Base-by-base conservation (phyloP, 495 filamentous ascomycete species). In the Massariosphaeria phaeospora region DNA sequence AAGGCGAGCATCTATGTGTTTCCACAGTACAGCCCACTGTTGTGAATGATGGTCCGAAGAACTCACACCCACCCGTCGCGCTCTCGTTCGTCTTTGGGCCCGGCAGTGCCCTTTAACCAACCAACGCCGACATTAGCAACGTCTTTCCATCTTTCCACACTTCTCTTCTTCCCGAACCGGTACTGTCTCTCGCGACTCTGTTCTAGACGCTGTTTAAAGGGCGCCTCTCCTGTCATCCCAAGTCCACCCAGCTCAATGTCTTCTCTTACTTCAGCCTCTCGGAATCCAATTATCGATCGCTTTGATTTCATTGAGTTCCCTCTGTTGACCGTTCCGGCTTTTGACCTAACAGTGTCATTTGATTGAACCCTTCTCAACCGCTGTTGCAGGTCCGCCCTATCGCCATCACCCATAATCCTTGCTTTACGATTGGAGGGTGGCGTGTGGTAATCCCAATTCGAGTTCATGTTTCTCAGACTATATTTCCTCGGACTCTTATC, bases 401-500 rank as follows among this genome's bases (percentile, higher is more conserved):
- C 61, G 2, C 61, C 64, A 33, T 53, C 48, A 4, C 25, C 34
- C n/a, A 68, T 17, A 12, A 65, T 42, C 8, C 63, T 45, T 15
- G 55, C 65, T 39, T 66, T 66, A 20, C 67, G 62, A 31, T 67
- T 67, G 17, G 47, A 57, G 13, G 67, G 67, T 35, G 67, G 67
- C 10, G 67, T 67, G 24, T 55, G 65, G 42, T 62, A 67, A n/a
- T 62, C 57, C 24, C 31, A 64, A 11, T 44, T 55, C 12, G 52
- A 55, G 42, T 52, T 52, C 11, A 47, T 27, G 17, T 47, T 42
- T 29, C 62, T 23, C 2, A 54, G 44, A n/a, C 41, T 47, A 33
- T 52, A 62, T 47, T 68, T 68, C 1, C 70, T 65, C 0, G 70
- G 69, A 2, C 62, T 65, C 15, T 56, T 25, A 18, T 73, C 66